phyloP scores from a whole-genome alignment of 2,329 filamentous ascomycete species.

The Fusarium sp. region DNA sequence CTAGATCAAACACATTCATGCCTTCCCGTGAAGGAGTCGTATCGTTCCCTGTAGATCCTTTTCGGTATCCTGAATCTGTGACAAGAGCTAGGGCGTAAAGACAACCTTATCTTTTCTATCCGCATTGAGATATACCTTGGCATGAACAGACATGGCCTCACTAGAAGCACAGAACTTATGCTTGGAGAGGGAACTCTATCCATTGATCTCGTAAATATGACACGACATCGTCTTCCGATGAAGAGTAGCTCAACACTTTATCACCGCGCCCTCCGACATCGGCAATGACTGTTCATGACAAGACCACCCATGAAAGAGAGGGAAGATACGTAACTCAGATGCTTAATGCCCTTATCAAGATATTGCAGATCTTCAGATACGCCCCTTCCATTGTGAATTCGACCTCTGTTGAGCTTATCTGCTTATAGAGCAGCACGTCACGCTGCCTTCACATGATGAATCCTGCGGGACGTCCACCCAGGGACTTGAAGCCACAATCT shows the following conservation, averaged over 20 bases:
- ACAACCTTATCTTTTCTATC: not conserved
- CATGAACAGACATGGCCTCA: not conserved
- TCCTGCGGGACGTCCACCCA: not conserved
- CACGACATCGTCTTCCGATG: not conserved
- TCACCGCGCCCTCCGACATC: constrained; percentile 14
- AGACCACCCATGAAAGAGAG: not conserved
- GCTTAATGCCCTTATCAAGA: not conserved
- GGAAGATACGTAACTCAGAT: constrained; percentile 1
- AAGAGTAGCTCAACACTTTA: not conserved
- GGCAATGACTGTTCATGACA: not conserved
- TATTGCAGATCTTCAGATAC: not conserved
- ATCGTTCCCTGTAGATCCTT: not conserved
- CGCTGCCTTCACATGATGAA: not conserved
- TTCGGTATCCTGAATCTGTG: not conserved
- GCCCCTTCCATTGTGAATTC: not conserved
- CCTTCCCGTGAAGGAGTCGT: not conserved
- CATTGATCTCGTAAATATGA: not conserved
- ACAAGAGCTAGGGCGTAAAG: not conserved
- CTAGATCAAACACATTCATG: not conserved
- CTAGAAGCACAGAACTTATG: not conserved
- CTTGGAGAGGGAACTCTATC: not conserved
- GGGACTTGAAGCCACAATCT: not conserved
- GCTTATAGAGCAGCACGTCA: constrained; percentile 1
- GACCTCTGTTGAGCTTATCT: not conserved
- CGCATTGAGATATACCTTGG: not conserved